Conservation (phyloP, 1,139 yeast genomes). For the Taphrina pruni region DNA sequence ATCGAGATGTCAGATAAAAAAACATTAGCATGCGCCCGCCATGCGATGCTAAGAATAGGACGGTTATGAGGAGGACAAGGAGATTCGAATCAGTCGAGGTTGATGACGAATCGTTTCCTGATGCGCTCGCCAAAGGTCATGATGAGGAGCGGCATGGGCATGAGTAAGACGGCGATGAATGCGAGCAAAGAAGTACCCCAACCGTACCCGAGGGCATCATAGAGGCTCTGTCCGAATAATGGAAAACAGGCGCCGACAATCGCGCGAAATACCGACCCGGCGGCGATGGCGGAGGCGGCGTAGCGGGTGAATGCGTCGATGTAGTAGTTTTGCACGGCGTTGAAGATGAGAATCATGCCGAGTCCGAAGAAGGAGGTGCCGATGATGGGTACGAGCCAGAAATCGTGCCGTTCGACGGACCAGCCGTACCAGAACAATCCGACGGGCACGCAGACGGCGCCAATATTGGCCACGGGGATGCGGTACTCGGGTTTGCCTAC, state of each 20-base stretch:
- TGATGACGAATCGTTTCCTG: constrained; percentile 45
- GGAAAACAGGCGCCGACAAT: constrained; percentile 70
- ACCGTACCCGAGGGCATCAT: constrained; percentile 69
- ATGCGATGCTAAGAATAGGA: no score
- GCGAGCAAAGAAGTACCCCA: constrained; percentile 89
- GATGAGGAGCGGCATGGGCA: constrained; percentile 78
- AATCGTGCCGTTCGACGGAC: constrained; percentile 42
- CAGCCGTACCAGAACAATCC: constrained; percentile 46
- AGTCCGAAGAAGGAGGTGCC: constrained; percentile 45
- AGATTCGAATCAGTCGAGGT: not conserved
- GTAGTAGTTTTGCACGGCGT: constrained; percentile 59
- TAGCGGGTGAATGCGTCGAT: constrained; percentile 60
- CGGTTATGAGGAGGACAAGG: no score
- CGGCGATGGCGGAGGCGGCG: constrained; percentile 75
- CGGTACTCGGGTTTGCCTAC: constrained; percentile 48
- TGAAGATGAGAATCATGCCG: constrained; percentile 48
- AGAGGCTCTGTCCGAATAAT: constrained; percentile 71
- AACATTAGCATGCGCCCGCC: no score
- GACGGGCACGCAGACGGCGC: constrained; percentile 36
- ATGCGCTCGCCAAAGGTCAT: constrained; percentile 58
- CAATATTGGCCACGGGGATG: constrained; percentile 28
- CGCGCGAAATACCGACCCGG: constrained; percentile 67
- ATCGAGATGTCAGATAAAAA: no score
- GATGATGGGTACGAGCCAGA: constrained; percentile 45
- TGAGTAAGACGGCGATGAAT: constrained; percentile 77